These are phyloP conservation scores for Saccharomycopsis sp. DNA, from an alignment of 805 yeast species.

Conservation along the genomic window DNA sequence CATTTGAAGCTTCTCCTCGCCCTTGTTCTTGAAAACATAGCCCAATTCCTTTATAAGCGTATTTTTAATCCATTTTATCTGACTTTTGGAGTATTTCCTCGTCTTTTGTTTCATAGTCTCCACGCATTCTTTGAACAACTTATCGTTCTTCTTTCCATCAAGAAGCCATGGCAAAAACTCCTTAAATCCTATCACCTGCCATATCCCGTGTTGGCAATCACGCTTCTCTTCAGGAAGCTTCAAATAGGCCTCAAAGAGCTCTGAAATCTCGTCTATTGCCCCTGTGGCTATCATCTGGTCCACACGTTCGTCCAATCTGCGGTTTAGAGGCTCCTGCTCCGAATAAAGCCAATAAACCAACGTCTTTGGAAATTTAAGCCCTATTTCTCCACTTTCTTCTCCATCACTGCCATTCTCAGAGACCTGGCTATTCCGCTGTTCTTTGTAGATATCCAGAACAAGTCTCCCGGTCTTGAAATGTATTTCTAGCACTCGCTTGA, in stretches of 20 bases:
- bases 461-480: conserved; percentile 55
- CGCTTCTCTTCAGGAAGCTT: conserved; percentile 18
- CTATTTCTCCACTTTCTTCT: conserved; percentile 32
- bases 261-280: conserved; percentile 60
- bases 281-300: conserved; percentile 75
- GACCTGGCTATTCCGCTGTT: conserved; percentile 38
- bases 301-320: conserved; percentile 69
- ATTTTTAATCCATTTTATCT: conserved; percentile 85
- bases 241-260: conserved; percentile 44
- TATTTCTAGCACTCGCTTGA: conserved; percentile 77
- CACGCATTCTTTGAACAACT: conserved; percentile 39
- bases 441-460: conserved; percentile 64
- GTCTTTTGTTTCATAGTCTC: conserved; percentile 80
- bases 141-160: conserved; percentile 22
- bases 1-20: conserved; percentile 52
- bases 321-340: conserved; percentile 47
- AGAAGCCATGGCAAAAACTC: conserved; percentile 73
- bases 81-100: conserved; percentile 78
- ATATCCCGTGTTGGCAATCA: conserved; percentile 59
- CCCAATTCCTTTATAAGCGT: conserved; percentile 54
- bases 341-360: conserved; percentile 81
- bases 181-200: conserved; percentile 94
- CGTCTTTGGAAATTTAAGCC: conserved; percentile 45
- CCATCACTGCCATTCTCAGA: conserved; percentile 1
- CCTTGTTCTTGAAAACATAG: conserved; percentile 36